phyloP scores from a whole-genome alignment of 257 asterid species.

The Craterostigma plantagineum region DNA sequence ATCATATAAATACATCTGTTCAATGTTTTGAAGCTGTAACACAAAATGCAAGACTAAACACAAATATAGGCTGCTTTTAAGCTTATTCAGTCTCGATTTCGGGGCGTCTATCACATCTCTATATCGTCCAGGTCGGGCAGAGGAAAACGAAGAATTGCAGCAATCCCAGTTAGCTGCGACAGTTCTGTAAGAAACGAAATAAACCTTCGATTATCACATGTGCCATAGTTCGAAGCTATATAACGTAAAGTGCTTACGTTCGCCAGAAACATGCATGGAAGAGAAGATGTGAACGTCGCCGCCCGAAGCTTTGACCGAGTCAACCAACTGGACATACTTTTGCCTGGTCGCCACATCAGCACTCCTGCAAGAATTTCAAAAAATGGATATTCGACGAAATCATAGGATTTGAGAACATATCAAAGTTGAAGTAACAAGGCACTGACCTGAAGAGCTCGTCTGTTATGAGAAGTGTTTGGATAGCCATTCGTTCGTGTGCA shows the following conservation, averaged over 20 bases:
- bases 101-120: constrained; percentile 41
- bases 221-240: neutral
- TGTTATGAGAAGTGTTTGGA: constrained; percentile 86
- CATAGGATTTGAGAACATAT: constrained; percentile 14
- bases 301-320: constrained; percentile 67
- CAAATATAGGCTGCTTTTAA: too few species aligned
- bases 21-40: too few species aligned
- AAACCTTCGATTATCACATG: neutral
- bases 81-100: too few species aligned
- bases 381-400: neutral
- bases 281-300: constrained; percentile 79
- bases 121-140: constrained; percentile 86
- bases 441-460: constrained; percentile 87
- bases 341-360: constrained; percentile 55
- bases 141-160: constrained; percentile 93
- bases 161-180: constrained; percentile 69
- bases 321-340: constrained; percentile 58
- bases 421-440: neutral
- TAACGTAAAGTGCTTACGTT: constrained; percentile 41
- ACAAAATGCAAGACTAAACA: too few species aligned
- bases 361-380: constrained; percentile 28
- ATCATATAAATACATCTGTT: too few species aligned
- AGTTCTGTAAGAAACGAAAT: constrained; percentile 33
- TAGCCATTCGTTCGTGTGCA: constrained; percentile 91
- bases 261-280: constrained; percentile 95